A percentile compares a stretch with the other conserved stretches of the same genome.
Conservation (phyloP, 306 rosid genomes). For the Gastrolobium bilobum region DNA sequence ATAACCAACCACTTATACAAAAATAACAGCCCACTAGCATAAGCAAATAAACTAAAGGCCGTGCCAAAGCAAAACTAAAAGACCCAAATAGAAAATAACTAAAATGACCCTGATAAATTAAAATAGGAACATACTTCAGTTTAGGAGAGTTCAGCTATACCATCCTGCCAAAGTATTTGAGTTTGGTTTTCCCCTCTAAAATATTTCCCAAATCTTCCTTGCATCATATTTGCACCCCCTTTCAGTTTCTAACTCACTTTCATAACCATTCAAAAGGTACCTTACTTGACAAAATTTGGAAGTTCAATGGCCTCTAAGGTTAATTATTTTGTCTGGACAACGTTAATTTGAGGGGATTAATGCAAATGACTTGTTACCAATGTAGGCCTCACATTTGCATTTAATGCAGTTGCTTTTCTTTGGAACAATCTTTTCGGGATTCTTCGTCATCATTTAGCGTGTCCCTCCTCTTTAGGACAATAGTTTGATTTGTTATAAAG, state of each 20-base stretch:
- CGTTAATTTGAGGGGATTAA: neutral
- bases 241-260: slow-evolving; percentile 27
- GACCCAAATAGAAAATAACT: neutral
- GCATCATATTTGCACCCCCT: slow-evolving; percentile 1
- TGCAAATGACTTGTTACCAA: neutral
- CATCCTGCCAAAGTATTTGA: slow-evolving; percentile 14
- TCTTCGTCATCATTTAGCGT: neutral
- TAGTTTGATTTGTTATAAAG: slow-evolving; percentile 24
- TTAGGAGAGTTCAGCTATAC: slow-evolving; percentile 18
- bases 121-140: neutral
- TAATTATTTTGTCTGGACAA: neutral
- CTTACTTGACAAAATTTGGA: slow-evolving; percentile 34
- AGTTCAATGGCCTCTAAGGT: slow-evolving; percentile 19
- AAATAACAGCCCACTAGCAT: neutral
- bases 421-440: slow-evolving; percentile 21
- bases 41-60: slow-evolving; percentile 9
- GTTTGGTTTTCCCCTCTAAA: neutral
- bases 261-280: neutral
- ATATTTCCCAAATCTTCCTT: slow-evolving; percentile 9
- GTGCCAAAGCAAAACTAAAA: neutral
- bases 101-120: slow-evolving; percentile 4
- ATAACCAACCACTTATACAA: neutral
- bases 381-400: neutral
- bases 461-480: neutral
- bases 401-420: slow-evolving; percentile 1